Conservation (phyloP, 805 yeast genomes). For the Wickerhamomyces hampshirensis region DNA sequence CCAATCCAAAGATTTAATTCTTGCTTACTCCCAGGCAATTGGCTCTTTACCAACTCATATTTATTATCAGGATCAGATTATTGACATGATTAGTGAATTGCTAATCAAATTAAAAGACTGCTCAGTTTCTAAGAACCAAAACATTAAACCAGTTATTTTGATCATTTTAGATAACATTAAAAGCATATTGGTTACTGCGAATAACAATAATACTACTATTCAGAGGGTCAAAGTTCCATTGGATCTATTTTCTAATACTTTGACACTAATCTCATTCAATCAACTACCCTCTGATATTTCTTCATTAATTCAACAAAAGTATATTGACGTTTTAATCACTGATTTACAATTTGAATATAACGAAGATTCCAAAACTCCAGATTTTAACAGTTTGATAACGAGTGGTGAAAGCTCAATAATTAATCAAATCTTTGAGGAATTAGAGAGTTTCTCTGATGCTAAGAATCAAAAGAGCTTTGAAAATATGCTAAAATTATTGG, state of each 20-base stretch:
- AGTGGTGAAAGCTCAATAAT: constrained; percentile 16
- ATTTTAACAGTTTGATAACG: constrained; percentile 18
- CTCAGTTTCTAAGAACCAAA: neutral
- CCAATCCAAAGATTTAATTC: constrained; percentile 26
- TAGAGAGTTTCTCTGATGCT: constrained; percentile 11
- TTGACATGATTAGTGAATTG: constrained; percentile 74
- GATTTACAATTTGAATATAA: constrained; percentile 19
- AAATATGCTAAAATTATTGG: constrained; percentile 8
- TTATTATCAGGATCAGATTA: constrained; percentile 81
- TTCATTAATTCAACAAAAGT: constrained; percentile 13
- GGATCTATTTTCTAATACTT: constrained; percentile 22
- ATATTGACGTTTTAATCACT: constrained; percentile 13
- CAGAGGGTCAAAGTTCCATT: constrained; percentile 23
- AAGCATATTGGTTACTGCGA: constrained; percentile 14
- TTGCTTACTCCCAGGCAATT: constrained; percentile 51
- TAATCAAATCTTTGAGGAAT: constrained; percentile 19
- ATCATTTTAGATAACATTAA: constrained; percentile 15
- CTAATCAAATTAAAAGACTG: constrained; percentile 35
- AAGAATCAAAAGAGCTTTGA: constrained; percentile 4
- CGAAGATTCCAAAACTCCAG: constrained; percentile 12
- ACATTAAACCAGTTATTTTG: constrained; percentile 4
- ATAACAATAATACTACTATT: constrained; percentile 13
- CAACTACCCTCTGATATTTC: constrained; percentile 3
- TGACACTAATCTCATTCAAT: constrained; percentile 10
- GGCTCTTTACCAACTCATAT: constrained; percentile 70